These are phyloP conservation scores for Macroventuria anomochaeta DNA, from an alignment of 2,329 filamentous ascomycete species.

Conservation along the genomic window DNA sequence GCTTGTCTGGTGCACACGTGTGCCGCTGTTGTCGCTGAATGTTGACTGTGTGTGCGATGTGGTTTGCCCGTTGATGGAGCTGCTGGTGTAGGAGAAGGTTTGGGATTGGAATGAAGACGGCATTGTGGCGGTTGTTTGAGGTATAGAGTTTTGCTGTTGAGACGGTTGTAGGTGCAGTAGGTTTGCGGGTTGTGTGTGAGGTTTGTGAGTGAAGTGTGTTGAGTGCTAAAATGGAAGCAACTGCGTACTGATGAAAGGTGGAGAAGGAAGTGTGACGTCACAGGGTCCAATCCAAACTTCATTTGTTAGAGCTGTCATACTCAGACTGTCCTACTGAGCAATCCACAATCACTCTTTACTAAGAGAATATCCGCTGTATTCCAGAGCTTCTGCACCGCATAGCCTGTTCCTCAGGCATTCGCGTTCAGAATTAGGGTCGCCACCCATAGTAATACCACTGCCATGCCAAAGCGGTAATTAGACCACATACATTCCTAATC, in stretches of 20 bases:
- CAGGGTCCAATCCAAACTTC: background rate
- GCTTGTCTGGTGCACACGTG: slow-evolving; percentile 31
- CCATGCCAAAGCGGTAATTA: background rate
- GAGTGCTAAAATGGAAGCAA: background rate
- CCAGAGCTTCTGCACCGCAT: background rate
- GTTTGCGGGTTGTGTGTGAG: background rate
- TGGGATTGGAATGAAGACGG: slow-evolving; percentile 37
- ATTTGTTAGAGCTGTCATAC: background rate
- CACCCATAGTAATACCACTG: background rate
- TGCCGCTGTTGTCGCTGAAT: slow-evolving; percentile 38
- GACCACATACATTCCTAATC: too few species aligned
- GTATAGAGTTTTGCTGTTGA: background rate
- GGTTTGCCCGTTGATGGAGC: slow-evolving; percentile 39
- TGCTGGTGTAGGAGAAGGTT: slow-evolving; percentile 32
- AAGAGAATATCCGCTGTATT: too few species aligned
- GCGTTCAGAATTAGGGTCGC: background rate
- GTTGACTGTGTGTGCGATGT: slow-evolving; percentile 34
- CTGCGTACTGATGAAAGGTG: background rate
- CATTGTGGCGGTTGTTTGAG: background rate
- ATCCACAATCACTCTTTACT: too few species aligned
- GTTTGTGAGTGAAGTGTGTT: background rate
- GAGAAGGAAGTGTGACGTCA: slow-evolving; percentile 11
- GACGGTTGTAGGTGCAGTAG: background rate
- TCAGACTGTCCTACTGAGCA: background rate
- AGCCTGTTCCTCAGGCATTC: background rate